A percentile compares a stretch with the other conserved stretches of the same genome.
Conservation (phyloP, 768 basidiomycete species). For the Podaxis pistillaris region DNA sequence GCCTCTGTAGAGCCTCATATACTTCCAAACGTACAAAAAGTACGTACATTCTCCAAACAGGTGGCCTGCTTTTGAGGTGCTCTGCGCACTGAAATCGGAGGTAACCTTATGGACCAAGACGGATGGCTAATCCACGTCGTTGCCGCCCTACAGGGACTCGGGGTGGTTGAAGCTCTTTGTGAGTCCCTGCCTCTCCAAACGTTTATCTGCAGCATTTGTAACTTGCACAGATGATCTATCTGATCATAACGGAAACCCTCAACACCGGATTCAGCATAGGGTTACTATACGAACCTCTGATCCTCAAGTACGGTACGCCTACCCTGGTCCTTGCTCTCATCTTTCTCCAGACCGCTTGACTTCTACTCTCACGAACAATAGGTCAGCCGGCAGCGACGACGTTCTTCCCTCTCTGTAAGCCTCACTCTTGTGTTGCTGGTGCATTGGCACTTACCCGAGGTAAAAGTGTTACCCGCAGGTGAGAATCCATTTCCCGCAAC, state of each 20-base stretch:
- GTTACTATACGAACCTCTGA: slow-evolving; percentile 38
- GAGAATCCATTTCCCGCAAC: slow-evolving; percentile 2
- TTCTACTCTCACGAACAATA: neutral
- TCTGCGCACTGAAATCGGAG: too few species aligned
- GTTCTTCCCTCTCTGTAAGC: slow-evolving; percentile 29
- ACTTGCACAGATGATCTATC: slow-evolving; percentile 26
- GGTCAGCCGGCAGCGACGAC: slow-evolving; percentile 22
- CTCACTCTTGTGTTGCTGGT: neutral
- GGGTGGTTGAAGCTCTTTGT: slow-evolving; percentile 34
- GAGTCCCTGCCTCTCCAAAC: neutral
- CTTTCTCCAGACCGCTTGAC: neutral
- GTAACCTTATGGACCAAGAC: neutral
- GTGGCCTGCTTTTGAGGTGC: too few species aligned
- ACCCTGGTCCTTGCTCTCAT: neutral
- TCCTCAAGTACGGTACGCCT: slow-evolving; percentile 33
- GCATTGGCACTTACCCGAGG: neutral
- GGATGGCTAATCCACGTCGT: too few species aligned
- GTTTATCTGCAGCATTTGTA: too few species aligned
- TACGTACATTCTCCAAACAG: slow-evolving; percentile 6
- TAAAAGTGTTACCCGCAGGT: slow-evolving; percentile 31
- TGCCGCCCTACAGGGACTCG: slow-evolving; percentile 24
- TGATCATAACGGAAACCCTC: slow-evolving; percentile 33
- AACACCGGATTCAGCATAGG: slow-evolving; percentile 36
- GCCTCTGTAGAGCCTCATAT: slow-evolving; percentile 27
- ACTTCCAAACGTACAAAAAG: slow-evolving; percentile 36